Conservation (phyloP, 2,329 filamentous ascomycete species). For the Colletotrichum sojae region DNA sequence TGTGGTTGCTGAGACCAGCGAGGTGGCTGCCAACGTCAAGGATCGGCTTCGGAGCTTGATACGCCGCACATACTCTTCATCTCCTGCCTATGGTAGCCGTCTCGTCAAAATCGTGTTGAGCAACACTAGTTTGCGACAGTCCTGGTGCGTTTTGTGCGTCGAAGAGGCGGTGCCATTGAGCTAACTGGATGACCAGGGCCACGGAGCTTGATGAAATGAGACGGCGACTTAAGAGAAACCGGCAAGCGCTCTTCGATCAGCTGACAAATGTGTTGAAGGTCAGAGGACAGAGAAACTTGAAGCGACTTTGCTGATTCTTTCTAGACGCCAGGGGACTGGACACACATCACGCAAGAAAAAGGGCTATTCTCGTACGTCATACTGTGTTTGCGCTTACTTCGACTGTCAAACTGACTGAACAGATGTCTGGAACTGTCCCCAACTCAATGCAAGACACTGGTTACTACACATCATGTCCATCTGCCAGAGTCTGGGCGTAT, state of each 20-base stretch:
- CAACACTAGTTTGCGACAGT: background rate
- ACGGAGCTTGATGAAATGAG: conserved; percentile 20
- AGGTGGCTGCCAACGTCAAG: conserved; percentile 28
- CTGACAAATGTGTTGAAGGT: conserved; percentile 9
- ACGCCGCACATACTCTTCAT: conserved; percentile 24
- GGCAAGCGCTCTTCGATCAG: conserved; percentile 7
- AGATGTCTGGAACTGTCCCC: conserved; percentile 20
- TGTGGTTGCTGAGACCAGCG: background rate
- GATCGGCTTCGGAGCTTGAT: conserved; percentile 35
- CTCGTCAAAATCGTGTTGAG: conserved; percentile 25
- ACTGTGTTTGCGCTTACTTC: no score
- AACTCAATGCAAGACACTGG: conserved; percentile 22
- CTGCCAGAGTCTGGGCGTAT: conserved; percentile 25
- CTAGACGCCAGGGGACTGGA: conserved; percentile 34
- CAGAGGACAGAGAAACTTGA: background rate
- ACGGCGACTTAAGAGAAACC: conserved; percentile 11
- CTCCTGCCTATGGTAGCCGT: conserved; percentile 27
- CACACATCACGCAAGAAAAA: conserved; percentile 21
- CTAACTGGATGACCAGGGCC: conserved; percentile 3
- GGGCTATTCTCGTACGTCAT: conserved; percentile 31
- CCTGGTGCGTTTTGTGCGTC: conserved; percentile 4
- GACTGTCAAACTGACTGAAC: background rate
- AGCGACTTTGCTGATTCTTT: background rate
- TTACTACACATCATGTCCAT: conserved; percentile 13
- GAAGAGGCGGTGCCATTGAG: background rate